These are phyloP conservation scores for Coniferiporia weirii DNA, from an alignment of 1,284 basidiomycete species.

Conservation along the genomic window DNA sequence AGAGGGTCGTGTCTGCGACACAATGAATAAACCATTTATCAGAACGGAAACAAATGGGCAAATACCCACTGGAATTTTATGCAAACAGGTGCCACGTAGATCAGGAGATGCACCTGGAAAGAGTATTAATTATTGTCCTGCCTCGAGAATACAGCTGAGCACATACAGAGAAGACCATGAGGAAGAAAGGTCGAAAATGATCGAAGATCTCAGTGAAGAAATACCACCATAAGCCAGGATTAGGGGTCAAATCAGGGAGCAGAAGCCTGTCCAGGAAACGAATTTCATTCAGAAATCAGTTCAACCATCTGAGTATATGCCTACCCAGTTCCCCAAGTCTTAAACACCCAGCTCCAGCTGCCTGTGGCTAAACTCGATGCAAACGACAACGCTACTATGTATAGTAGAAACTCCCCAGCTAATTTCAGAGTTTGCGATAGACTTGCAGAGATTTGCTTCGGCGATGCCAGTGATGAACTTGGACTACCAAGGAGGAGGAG, in stretches of 20 bases:
- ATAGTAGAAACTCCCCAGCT: conserved; percentile 45
- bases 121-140: conserved; percentile 23
- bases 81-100: conserved; percentile 82
- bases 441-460: conserved; percentile 38
- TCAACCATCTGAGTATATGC: conserved; percentile 26
- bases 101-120: conserved; percentile 73
- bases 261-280: conserved; percentile 41
- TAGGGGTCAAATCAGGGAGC: conserved; percentile 86
- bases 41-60: background rate
- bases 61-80: conserved; percentile 75
- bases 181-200: conserved; percentile 93
- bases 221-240: conserved; percentile 97
- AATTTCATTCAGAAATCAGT: background rate
- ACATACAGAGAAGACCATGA: conserved; percentile 89
- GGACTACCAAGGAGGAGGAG: conserved; percentile 61
- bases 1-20: conserved; percentile 72
- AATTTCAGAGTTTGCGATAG: conserved; percentile 35
- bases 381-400: conserved; percentile 42
- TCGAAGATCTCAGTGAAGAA: conserved; percentile 99
- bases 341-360: conserved; percentile 59
- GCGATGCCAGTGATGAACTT: conserved; percentile 58
- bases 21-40: background rate
- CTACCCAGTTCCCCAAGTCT: conserved; percentile 84
- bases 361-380: conserved; percentile 52
- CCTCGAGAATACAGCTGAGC: conserved; percentile 9